Evolutionary conservation across 78 protist species (phyloP).

Genomic region (Thecamonas trahens): DNA sequence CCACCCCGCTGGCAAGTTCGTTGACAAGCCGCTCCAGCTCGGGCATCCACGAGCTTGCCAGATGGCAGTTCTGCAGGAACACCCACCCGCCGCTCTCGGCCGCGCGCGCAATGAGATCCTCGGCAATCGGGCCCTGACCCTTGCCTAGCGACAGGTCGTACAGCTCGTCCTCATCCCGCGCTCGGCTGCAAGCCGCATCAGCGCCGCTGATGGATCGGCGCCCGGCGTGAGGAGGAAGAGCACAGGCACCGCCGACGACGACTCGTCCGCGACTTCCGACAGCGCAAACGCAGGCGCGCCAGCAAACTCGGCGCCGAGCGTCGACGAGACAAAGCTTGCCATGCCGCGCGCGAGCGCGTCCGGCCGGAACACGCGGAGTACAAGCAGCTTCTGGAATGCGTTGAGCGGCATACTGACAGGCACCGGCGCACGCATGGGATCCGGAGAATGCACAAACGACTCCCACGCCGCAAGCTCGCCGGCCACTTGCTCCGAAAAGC

Average conservation of each 20-base stretch:
- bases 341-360: slow-evolving; percentile 46
- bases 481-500: slow-evolving; percentile 39
- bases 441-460: slow-evolving; percentile 44
- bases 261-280: slow-evolving; percentile 47
- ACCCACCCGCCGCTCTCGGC: slow-evolving; percentile 39
- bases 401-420: slow-evolving; percentile 36
- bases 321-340: background rate
- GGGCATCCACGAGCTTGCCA: slow-evolving; percentile 60
- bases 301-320: slow-evolving; percentile 49
- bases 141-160: slow-evolving; percentile 27
- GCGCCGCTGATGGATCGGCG: slow-evolving; percentile 68
- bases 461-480: slow-evolving; percentile 57
- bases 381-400: slow-evolving; percentile 44
- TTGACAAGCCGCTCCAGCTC: slow-evolving; percentile 38
- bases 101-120: slow-evolving; percentile 22
- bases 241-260: slow-evolving; percentile 55
- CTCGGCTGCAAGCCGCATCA: background rate
- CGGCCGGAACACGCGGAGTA: slow-evolving; percentile 66
- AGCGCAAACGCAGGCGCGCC: slow-evolving; percentile 78
- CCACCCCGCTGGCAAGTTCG: background rate
- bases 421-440: slow-evolving; percentile 61
- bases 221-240: slow-evolving; percentile 79
- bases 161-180: background rate
- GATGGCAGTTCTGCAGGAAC: slow-evolving; percentile 80
- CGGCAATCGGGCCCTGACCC: slow-evolving; percentile 55